Evolutionary conservation across 78 protist genomes (phyloP).

Genomic region (Speleostelium caveatum): DNA sequence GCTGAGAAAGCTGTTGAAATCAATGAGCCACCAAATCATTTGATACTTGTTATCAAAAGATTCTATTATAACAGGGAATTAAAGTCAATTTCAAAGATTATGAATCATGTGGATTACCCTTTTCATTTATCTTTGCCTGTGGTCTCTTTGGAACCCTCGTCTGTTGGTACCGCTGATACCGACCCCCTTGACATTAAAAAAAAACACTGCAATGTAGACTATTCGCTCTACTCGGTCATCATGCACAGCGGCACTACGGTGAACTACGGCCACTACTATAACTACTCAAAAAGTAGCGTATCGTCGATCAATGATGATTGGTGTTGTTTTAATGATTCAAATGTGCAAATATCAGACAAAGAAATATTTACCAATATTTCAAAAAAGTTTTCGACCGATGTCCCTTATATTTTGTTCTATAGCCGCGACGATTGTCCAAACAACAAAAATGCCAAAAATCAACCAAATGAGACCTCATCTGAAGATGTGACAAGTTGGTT

Average conservation of each 20-base stretch:
- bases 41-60: slow-evolving; percentile 24
- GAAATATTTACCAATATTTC: slow-evolving; percentile 6
- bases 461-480: background rate
- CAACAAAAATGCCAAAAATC: background rate
- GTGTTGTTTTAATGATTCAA: slow-evolving; percentile 51
- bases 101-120: slow-evolving; percentile 25
- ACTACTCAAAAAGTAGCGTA: background rate
- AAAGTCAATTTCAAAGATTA: slow-evolving; percentile 36
- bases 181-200: background rate
- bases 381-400: slow-evolving; percentile 19
- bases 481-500: background rate
- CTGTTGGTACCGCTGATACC: too few species aligned
- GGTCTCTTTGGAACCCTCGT: too few species aligned
- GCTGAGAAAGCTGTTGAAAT: slow-evolving; percentile 27
- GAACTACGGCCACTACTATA: slow-evolving; percentile 31
- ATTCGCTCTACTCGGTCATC: slow-evolving; percentile 28
- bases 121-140: background rate
- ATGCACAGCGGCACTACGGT: slow-evolving; percentile 30
- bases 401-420: slow-evolving; percentile 53
- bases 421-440: background rate
- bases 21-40: slow-evolving; percentile 4
- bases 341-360: slow-evolving; percentile 13
- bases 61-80: slow-evolving; percentile 20
- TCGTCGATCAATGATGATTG: slow-evolving; percentile 2
- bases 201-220: background rate